Evolutionary conservation across 2,329 filamentous ascomycete genomes (phyloP), one percentile per base, ranked within the genome.

Genomic region (Clathrospora elynae): DNA sequence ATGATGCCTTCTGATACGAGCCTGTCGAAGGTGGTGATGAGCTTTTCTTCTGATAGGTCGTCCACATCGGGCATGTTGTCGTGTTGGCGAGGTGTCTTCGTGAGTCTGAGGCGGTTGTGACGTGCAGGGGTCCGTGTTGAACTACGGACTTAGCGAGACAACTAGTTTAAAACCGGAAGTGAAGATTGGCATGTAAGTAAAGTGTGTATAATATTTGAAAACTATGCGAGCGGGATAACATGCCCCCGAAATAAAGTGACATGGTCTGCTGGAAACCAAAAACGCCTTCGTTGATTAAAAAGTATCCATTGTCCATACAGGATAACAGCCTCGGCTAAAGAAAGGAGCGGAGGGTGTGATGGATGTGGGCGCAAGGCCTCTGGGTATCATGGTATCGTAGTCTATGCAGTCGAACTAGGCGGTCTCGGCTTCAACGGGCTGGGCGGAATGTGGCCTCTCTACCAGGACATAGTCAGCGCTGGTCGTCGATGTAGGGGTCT

Each of bases 391-490:
- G 41, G 41, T 48, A 48, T 48, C 45, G 45, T 39, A 35, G 42
- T 51, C 26, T 34, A 46, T 32, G 33, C 31, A 19, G 17, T 14
- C 22, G 23, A 35, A 25, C 32, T 48, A 55, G 34, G 52, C 41
- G 20, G 46, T 42, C 30, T 55, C 49, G 25, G 45, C 35, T 25
- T 49, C 46, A 24, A 49, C 29, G 18, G 50, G 42, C 49, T 59
- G 54, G 26, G 56, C 43, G 12, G 55, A 60, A 28, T 22, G 53
- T 24, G 65, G 62, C 42, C 61, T 57, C 51, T 68, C 64, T 64
- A 68, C 66, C 37, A 67, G 50, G 46, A 70, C 62, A 53, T 67
- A 68, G 49, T 70, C 66, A 57, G 62, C 49, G 59, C 63, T 62
- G 55, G 49, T 57, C 39, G 61, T 51, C 53, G 65, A 67, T 35